A percentile compares a stretch with the other conserved stretches of the same genome.
Conservation (phyloP, 2,329 filamentous ascomycete genomes). For the Pseudogymnoascus sp. region DNA sequence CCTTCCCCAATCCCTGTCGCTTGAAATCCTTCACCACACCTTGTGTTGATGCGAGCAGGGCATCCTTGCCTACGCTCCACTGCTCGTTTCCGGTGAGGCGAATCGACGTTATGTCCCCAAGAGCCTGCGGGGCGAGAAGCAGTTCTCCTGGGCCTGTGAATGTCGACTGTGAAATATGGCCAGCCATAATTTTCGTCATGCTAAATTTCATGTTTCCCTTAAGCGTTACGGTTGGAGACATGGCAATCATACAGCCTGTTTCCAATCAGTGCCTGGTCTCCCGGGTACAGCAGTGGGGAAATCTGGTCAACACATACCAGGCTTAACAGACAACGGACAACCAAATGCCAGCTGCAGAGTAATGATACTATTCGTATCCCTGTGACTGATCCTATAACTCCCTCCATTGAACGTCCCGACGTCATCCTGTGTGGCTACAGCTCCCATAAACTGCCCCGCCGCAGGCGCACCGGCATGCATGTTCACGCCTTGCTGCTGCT, state of each 20-base stretch:
- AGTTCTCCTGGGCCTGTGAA: constrained; percentile 90
- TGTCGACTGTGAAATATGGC: constrained; percentile 69
- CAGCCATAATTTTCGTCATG: constrained; percentile 82
- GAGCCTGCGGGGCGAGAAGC: constrained; percentile 67
- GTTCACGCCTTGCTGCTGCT: constrained; percentile 15
- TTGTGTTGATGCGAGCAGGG: constrained; percentile 77
- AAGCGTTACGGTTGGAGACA: constrained; percentile 81
- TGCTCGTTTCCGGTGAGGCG: constrained; percentile 62
- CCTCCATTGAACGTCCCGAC: constrained; percentile 97
- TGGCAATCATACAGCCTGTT: constrained; percentile 80
- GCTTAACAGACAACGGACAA: constrained; percentile 73
- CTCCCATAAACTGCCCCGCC: constrained; percentile 55
- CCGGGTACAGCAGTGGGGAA: not conserved
- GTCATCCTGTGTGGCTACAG: constrained; percentile 62
- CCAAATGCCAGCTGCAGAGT: constrained; percentile 86
- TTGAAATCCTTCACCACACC: constrained; percentile 86
- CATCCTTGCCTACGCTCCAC: constrained; percentile 83
- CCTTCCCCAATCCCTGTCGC: constrained; percentile 77
- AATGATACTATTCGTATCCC: constrained; percentile 82
- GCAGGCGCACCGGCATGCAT: constrained; percentile 35
- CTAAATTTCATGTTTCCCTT: constrained; percentile 79
- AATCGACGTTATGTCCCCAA: constrained; percentile 82
- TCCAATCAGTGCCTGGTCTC: not conserved
- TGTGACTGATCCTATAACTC: constrained; percentile 85
- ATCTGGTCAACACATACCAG: constrained; percentile 43